phyloP scores from a whole-genome alignment of 306 rosid species.

The Cucurbita moschata region DNA sequence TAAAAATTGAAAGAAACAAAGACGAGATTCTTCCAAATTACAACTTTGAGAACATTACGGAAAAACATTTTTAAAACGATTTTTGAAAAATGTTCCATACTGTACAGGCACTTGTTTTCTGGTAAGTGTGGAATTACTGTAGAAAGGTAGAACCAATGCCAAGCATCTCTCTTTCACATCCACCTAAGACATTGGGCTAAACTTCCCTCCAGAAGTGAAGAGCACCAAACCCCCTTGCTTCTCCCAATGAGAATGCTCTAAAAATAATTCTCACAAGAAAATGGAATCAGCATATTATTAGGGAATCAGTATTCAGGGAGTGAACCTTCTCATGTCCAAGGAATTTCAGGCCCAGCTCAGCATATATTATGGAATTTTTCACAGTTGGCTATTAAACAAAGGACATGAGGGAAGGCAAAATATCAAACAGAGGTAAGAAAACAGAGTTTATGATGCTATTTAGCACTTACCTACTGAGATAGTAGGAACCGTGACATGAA shows the following conservation, averaged over 20 bases:
- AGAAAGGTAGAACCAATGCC: background rate
- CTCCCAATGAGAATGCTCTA: background rate
- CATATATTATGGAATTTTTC: background rate
- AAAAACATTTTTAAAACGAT: background rate
- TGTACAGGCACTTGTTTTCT: background rate
- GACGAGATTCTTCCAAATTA: background rate
- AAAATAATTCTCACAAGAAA: background rate
- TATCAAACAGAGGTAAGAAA: constrained; percentile 1
- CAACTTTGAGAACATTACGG: background rate
- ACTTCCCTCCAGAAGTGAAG: background rate
- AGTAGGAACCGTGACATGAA: background rate
- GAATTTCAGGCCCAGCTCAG: background rate
- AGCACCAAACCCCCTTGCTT: background rate
- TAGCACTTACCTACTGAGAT: background rate
- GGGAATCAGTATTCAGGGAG: background rate
- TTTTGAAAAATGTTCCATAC: background rate
- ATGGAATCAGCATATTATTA: background rate
- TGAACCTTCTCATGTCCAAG: background rate
- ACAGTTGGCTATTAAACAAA: background rate
- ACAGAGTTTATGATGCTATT: constrained; percentile 1
- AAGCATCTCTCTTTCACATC: background rate
- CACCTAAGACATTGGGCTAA: background rate
- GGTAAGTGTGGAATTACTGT: background rate
- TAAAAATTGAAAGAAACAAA: background rate
- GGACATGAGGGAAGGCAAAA: background rate